Evolutionary conservation across 108 stramenopile genomes (phyloP), one percentile per base, ranked within the genome.

Genomic region (Parietichytrium sp.): DNA sequence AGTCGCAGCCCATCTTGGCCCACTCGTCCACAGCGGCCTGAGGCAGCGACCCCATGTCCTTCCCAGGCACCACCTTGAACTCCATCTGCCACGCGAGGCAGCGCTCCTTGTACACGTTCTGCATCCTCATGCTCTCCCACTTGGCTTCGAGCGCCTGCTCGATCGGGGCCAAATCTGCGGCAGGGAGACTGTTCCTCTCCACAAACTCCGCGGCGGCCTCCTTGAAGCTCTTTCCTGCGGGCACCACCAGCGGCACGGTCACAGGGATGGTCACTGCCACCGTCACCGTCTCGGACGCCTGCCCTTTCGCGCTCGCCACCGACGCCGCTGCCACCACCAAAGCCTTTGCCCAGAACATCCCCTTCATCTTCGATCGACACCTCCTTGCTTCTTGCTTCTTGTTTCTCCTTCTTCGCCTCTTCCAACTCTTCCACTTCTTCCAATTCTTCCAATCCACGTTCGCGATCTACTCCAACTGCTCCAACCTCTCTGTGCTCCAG

Each of bases 151-250:
- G 61, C 42, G 61, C 61, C 10, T 72, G 10, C 61, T 72, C 61
- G 61, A 72, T 10, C 61, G 33, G 18, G 33, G 36, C 42, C 42
- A 72, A 33, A 42, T 72, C 13, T 33, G 13, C 20, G 33, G 10
- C 61, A 13, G 61, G n/a, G 61, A 72, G 33, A n/a, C 61, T 42
- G 42, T 72, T 72, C 38, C 61, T 33, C 33, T 10, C 33, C 38
- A 33, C 36, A 20, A 72, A 72, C 61, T 72, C 61, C 6, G 61
- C 2, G 33, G 61, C 61, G 29, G 61, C 61, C 0, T 72, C 61
- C 42, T 72, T 72, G 42, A 72, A 72, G 61, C 38, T 72, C 3
- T 72, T 72, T 33, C 61, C 61, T 10, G 61, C 61, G 8, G 61
- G 61, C 20, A 72, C 61, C 61, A 45, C 61, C 6, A 72, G 61